Evolutionary conservation across 345 rosid genomes (phyloP).

Genomic region (Pistacia atlantica): DNA sequence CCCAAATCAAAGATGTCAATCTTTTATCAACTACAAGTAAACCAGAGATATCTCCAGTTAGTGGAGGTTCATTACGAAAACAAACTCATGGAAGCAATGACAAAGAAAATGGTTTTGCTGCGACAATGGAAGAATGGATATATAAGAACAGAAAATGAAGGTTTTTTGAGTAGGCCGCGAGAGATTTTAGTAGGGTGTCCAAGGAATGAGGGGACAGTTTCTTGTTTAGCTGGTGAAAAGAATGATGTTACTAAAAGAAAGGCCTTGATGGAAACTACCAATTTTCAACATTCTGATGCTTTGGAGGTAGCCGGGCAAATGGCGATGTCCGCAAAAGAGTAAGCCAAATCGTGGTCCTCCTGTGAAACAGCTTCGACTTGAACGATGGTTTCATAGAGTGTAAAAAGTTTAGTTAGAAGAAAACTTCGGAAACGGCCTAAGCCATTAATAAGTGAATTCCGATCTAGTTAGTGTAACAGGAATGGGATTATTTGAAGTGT

Average conservation of each 20-base stretch:
- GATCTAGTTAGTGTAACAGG: too few species aligned
- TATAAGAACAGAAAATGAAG: conserved; percentile 26
- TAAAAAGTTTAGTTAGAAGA: conserved; percentile 12
- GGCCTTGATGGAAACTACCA: conserved; percentile 54
- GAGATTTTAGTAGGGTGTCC: conserved; percentile 32
- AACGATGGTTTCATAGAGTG: conserved; percentile 61
- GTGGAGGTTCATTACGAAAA: conserved; percentile 16
- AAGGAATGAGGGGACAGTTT: conserved; percentile 21
- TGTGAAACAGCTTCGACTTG: conserved; percentile 83
- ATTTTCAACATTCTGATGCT: conserved; percentile 32
- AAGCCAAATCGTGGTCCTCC: conserved; percentile 72
- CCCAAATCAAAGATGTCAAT: conserved; percentile 14
- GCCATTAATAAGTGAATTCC: too few species aligned
- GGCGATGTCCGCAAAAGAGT: conserved; percentile 78
- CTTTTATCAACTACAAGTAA: background rate
- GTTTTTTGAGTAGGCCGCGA: conserved; percentile 20
- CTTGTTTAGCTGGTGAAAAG: conserved; percentile 5
- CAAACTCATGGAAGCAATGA: conserved; percentile 14
- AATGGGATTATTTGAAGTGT: too few species aligned
- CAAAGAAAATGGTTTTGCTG: conserved; percentile 60
- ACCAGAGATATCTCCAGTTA: background rate
- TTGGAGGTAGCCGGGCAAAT: conserved; percentile 59
- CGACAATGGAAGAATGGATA: conserved; percentile 43
- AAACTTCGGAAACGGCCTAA: background rate
- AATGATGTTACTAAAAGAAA: conserved; percentile 33